These are phyloP conservation scores for Rhynchosporium secalis DNA, from an alignment of 2,329 filamentous ascomycete genomes.

Conservation along the genomic window DNA sequence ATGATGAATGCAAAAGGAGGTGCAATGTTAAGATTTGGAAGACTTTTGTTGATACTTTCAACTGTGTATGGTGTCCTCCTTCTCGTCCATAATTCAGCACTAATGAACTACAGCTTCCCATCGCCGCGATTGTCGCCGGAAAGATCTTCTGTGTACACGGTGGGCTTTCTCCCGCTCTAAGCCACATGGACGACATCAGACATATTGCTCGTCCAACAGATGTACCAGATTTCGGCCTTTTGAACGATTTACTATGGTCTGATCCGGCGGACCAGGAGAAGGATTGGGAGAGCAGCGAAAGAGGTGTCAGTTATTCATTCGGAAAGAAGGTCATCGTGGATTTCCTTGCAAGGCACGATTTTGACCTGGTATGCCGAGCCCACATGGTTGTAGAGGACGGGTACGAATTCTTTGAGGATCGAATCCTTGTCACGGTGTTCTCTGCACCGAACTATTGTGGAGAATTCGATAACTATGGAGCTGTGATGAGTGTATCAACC, in stretches of 20 bases:
- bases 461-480: slow-evolving; percentile 99
- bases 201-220: slow-evolving; percentile 95
- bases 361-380: slow-evolving; percentile 93
- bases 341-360: slow-evolving; percentile 91
- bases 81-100: slow-evolving; percentile 2
- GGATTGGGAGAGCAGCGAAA: slow-evolving; percentile 96
- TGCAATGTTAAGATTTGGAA: slow-evolving; percentile 99
- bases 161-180: slow-evolving; percentile 85
- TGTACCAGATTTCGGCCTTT: slow-evolving; percentile 91
- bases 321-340: slow-evolving; percentile 98
- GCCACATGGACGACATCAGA: slow-evolving; percentile 97
- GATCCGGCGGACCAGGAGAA: slow-evolving; percentile 97
- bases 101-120: slow-evolving; percentile 60
- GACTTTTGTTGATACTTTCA: slow-evolving; percentile 95
- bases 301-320: slow-evolving; percentile 97
- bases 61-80: slow-evolving; percentile 52
- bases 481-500: slow-evolving; percentile 94
- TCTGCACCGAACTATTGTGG: slow-evolving; percentile 99
- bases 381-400: slow-evolving; percentile 99
- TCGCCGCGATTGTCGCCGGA: slow-evolving; percentile 92
- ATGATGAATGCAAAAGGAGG: slow-evolving; percentile 94
- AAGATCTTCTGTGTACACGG: slow-evolving; percentile 99
- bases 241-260: slow-evolving; percentile 96
- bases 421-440: slow-evolving; percentile 94
- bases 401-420: slow-evolving; percentile 97